Evolutionary conservation across 441 rosid species (phyloP), one percentile per base, ranked within the genome.

Genomic region (Geranium incanum): DNA sequence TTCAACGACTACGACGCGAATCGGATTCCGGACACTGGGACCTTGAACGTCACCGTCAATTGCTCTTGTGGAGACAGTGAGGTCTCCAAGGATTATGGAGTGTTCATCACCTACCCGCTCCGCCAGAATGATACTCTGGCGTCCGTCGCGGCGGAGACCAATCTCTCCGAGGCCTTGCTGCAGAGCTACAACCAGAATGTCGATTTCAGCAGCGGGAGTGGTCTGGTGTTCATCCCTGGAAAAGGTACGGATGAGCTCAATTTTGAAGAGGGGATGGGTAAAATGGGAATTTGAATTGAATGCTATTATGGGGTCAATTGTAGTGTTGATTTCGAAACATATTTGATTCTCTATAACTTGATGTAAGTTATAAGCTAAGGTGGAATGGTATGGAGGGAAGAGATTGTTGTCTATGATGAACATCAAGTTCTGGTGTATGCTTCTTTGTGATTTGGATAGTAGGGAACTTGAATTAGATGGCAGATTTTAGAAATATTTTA

Each of bases 41-140:
- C 37, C 2, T 71, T 88, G 36, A 83, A 85, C 3, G 89, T 86
- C n/a, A 83, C 87, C 0, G 79, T 88, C 16, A 88, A 88, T 68
- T 86, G 90, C 71, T 85, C 93, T 0, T 88, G 93, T 33, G 90
- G 93, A 16, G 70, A 84, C 37, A 37, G 68, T 21, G 4, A 19
- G 5, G 81, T 83, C 12, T 86, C 90, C 1, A 77, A 67, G 67
- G 77, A 79, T 28, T 86, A 81, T 9, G 89, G 89, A 33, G 38
- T 86, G 77, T 84, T 88, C 57, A 7, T 70, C 8, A 86, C 93
- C 2, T 86, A 82, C 57, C 90, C 93, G 1, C 80, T 86, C 16
- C 79, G 81, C 69, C 52, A 77, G 0, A 79, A 59, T 0, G 87
- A 88, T 33, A 81, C 69, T 28, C 71, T 84, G 59, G 67, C 78